Evolutionary conservation across 768 basidiomycete genomes (phyloP).

Genomic region (Mycena amicta): DNA sequence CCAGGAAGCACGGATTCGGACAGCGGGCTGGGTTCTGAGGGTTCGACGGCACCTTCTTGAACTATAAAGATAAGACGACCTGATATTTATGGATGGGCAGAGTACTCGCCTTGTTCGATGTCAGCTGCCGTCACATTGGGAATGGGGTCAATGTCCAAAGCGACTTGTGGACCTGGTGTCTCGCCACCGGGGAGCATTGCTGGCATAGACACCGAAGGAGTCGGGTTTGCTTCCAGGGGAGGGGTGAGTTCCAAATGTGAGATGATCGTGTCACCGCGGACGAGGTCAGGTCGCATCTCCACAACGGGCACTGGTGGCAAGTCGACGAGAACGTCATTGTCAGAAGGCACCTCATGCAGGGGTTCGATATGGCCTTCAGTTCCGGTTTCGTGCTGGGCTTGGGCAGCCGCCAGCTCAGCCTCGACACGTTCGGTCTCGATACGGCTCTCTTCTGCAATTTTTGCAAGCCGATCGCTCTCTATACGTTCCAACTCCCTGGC

Average conservation of each 20-base stretch:
- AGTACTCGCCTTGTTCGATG: no score
- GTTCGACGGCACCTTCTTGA: no score
- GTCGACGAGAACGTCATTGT: constrained; percentile 13
- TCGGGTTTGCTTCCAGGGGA: not conserved
- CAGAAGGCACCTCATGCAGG: constrained; percentile 13
- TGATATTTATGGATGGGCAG: no score
- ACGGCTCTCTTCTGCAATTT: not conserved
- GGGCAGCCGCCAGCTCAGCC: not conserved
- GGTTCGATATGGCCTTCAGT: constrained; percentile 13
- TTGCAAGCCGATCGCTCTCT: not conserved
- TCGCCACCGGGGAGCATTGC: constrained; percentile 24
- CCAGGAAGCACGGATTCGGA: no score
- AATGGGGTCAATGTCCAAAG: constrained; percentile 10
- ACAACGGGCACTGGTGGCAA: constrained; percentile 24
- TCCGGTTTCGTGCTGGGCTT: not conserved
- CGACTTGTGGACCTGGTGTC: constrained; percentile 23
- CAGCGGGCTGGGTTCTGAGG: no score
- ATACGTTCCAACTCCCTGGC: not conserved
- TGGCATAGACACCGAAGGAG: not conserved
- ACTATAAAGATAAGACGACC: no score
- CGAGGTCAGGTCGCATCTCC: constrained; percentile 16
- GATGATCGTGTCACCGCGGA: constrained; percentile 11
- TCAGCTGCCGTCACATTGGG: no score
- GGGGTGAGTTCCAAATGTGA: constrained; percentile 18
- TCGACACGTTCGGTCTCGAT: constrained; percentile 4